Evolutionary conservation across 495 filamentous ascomycete genomes (phyloP), one percentile per base, ranked within the genome.

Genomic region (Podospora pseudocomata): DNA sequence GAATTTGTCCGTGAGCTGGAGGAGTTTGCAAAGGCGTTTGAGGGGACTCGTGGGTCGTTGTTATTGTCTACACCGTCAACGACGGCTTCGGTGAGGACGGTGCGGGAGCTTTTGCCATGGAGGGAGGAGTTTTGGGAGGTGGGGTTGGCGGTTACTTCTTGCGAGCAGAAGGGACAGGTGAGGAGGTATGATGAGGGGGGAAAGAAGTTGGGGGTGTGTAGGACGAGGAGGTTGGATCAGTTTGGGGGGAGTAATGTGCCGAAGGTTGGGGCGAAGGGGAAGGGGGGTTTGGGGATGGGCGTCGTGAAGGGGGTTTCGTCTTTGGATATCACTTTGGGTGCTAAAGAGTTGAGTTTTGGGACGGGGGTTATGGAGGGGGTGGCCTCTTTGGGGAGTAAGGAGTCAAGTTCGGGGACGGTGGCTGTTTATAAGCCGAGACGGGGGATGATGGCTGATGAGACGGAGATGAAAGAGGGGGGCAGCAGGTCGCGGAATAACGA

Each of bases 61-160:
- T 49, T 16, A 2, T 11, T 74, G 7, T 73, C 77, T 39, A 77
- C 77, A 16, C 70, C 76, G 0, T 77, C 78, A 4, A 70, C 73
- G 7, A 72, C 70, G 0, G 60, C 70, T 6, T 85, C 83, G 19
- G 70, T 79, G 20, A 72, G 79, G 60, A 84, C 84, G 5, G 76
- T 86, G 0, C 72, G 80, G 30, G 80, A 80, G 60, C 71, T 84
- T 11, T 64, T 81, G 9, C 82, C 83, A 13, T 84, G 80, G 61
- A 77, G 71, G 64, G 68, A 79, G 4, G 74, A 86, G 59, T 83
- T 86, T 54, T 74, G 71, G 66, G 74, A 75, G 57, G 81, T 80
- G 34, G 84, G 83, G 0, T 80, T 86, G 55, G 82, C 82, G 0
- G 79, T 85, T 4, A 85, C 84, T 27, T 83, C 84, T 15, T 64